phyloP scores from a whole-genome alignment of 495 filamentous ascomycete species.

The Cercophora sp. region DNA sequence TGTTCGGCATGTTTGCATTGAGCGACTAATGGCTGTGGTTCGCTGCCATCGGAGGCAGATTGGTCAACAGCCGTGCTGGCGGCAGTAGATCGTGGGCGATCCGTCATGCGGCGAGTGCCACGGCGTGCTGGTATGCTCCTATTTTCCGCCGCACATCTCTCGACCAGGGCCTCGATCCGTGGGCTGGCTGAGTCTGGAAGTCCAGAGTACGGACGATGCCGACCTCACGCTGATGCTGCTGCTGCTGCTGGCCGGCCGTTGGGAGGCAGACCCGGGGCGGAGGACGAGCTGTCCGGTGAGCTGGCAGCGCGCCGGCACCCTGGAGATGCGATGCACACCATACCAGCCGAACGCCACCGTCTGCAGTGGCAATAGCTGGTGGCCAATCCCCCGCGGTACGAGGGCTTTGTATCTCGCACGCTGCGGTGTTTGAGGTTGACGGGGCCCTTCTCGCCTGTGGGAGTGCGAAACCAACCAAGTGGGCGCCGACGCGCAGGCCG shows the following conservation, averaged over 20 bases:
- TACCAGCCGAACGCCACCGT: too few relatives aligned
- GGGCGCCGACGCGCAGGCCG: constrained; percentile 14
- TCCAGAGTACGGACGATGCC: too few relatives aligned
- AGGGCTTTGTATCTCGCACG: constrained; percentile 15
- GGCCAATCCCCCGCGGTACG: constrained; percentile 9
- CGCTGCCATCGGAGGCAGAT: not conserved
- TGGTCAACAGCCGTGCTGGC: not conserved
- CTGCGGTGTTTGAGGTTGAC: constrained; percentile 26
- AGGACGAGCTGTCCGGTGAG: too few relatives aligned
- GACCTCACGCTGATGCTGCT: too few relatives aligned
- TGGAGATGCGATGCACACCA: too few relatives aligned
- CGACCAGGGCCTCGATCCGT: not conserved
- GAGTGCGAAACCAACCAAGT: constrained; percentile 21
- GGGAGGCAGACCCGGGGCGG: too few relatives aligned
- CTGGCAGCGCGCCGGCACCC: too few relatives aligned
- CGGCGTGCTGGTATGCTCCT: not conserved
- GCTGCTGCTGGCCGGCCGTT: too few relatives aligned
- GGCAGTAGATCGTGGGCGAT: constrained; percentile 13
- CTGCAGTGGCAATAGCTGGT: too few relatives aligned
- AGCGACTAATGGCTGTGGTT: not conserved
- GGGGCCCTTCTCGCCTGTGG: constrained; percentile 21
- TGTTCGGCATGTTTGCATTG: constrained; percentile 4
- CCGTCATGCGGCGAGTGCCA: constrained; percentile 9
- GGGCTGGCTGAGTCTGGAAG: too few relatives aligned
- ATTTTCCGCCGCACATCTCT: not conserved